Percentiles rank a stretch among this genome's conserved stretches.
Evolutionary conservation across 2,329 filamentous ascomycete species (phyloP).

Genomic region (Rosellinia necatrix): DNA sequence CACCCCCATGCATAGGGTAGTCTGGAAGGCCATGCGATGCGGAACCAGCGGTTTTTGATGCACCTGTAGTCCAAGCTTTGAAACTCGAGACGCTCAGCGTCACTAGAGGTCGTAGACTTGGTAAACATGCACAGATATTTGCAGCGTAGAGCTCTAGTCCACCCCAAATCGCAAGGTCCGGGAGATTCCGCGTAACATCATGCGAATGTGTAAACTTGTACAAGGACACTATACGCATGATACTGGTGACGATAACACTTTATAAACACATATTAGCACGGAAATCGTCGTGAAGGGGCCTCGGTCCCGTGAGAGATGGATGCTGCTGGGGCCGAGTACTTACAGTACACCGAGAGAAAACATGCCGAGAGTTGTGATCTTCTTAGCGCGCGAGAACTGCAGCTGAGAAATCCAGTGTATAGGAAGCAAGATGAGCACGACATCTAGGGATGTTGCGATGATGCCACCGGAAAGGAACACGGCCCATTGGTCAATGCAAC

Average conservation of each 20-base stretch:
- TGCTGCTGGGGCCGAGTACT: background rate
- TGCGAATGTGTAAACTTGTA: slow-evolving; percentile 15
- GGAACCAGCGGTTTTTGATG: background rate
- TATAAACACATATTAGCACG: background rate
- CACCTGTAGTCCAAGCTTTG: slow-evolving; percentile 4
- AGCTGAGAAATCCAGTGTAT: slow-evolving; percentile 7
- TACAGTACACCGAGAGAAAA: slow-evolving; percentile 16
- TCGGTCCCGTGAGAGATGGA: background rate
- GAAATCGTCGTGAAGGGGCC: background rate
- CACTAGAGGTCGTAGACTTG: slow-evolving; percentile 7
- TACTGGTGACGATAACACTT: slow-evolving; percentile 13
- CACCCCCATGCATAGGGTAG: background rate
- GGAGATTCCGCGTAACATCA: slow-evolving; percentile 2
- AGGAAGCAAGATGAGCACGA: slow-evolving; percentile 1
- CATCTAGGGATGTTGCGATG: slow-evolving; percentile 6
- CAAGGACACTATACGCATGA: slow-evolving; percentile 12
- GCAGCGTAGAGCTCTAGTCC: slow-evolving; percentile 14
- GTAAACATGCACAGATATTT: slow-evolving; percentile 9
- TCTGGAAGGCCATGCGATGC: background rate
- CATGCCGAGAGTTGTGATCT: slow-evolving; percentile 11
- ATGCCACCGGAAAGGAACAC: slow-evolving; percentile 11
- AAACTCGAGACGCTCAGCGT: slow-evolving; percentile 1
- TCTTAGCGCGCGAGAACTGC: slow-evolving; percentile 13
- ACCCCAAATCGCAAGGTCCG: slow-evolving; percentile 5
- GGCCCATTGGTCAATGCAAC: slow-evolving; percentile 16